A percentile compares a stretch with the other conserved stretches of the same genome.
These are phyloP conservation scores for Agaricales sp. DNA, from an alignment of 1,284 basidiomycete species.

Conservation along the genomic window DNA sequence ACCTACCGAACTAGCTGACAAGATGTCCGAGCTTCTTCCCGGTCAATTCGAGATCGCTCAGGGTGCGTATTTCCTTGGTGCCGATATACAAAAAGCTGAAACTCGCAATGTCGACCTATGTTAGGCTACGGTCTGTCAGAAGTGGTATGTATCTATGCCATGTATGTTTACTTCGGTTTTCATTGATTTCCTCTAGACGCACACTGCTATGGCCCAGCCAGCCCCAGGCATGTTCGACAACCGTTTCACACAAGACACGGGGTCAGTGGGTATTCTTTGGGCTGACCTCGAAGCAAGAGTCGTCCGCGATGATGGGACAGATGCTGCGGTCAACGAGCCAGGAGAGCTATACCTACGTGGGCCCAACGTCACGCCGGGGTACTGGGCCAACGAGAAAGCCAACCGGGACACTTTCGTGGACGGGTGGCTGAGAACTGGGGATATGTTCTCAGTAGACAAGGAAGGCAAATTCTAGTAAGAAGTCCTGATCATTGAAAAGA, in stretches of 20 bases:
- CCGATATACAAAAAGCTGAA: no score
- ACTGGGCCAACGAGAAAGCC: not conserved
- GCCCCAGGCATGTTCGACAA: not conserved
- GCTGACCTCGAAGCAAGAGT: not conserved
- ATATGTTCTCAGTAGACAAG: conserved; percentile 39
- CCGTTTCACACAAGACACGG: not conserved
- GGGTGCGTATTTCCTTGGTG: no score
- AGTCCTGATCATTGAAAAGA: not conserved
- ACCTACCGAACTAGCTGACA: not conserved
- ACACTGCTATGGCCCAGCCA: not conserved
- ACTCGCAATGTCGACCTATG: no score
- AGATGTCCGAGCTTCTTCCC: not conserved
- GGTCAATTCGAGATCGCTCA: not conserved
- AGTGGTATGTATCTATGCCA: conserved; percentile 50
- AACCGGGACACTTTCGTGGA: not conserved
- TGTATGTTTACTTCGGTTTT: no score
- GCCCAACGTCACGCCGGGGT: not conserved
- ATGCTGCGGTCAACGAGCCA: not conserved
- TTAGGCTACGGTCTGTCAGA: no score
- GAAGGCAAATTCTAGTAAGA: not conserved
- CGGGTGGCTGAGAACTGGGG: conserved; percentile 45
- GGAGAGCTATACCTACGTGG: not conserved
- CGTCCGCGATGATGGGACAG: not conserved
- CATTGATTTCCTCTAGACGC: no score
- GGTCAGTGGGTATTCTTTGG: not conserved